These are phyloP conservation scores for Cnidoscolus chayamansa DNA, from an alignment of 441 rosid genomes.

Conservation along the genomic window DNA sequence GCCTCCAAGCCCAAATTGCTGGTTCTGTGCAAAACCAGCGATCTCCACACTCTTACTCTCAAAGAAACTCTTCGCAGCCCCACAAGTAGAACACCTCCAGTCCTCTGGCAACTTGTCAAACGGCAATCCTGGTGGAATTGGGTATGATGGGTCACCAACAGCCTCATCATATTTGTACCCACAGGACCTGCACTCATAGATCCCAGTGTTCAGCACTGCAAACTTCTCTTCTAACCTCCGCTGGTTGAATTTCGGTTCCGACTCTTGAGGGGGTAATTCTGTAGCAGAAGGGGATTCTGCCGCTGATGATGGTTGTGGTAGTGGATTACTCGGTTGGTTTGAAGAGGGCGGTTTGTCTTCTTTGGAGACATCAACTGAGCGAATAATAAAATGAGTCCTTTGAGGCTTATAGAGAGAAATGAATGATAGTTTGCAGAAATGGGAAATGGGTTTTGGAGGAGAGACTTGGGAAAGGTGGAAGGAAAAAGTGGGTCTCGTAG, in stretches of 20 bases:
- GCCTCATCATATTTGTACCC: slow-evolving; percentile 88
- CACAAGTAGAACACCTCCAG: slow-evolving; percentile 95
- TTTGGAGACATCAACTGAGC: slow-evolving; percentile 52
- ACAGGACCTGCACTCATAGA: slow-evolving; percentile 87
- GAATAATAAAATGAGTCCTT: slow-evolving; percentile 27
- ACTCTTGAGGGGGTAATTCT: slow-evolving; percentile 13
- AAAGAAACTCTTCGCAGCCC: slow-evolving; percentile 77
- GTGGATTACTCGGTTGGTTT: slow-evolving; percentile 12
- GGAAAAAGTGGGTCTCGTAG: slow-evolving; percentile 51
- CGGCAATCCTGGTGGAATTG: slow-evolving; percentile 78
- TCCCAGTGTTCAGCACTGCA: slow-evolving; percentile 85
- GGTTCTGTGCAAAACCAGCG: slow-evolving; percentile 95
- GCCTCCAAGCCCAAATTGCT: slow-evolving; percentile 81
- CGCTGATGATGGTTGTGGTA: slow-evolving; percentile 1
- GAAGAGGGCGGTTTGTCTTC: slow-evolving; percentile 44
- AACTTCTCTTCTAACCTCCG: slow-evolving; percentile 79
- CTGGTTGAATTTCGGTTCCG: slow-evolving; percentile 31
- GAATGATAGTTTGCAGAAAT: slow-evolving; percentile 27
- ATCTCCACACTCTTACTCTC: slow-evolving; percentile 90
- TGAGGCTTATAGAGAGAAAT: slow-evolving; percentile 19
- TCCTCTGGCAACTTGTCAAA: slow-evolving; percentile 73
- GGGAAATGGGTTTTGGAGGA: slow-evolving; percentile 30
- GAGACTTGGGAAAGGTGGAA: slow-evolving; percentile 40
- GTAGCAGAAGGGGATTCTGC: neutral
- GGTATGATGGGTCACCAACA: slow-evolving; percentile 77